These are phyloP conservation scores for Lumnitzera littorea DNA, from an alignment of 345 rosid genomes.

Conservation along the genomic window DNA sequence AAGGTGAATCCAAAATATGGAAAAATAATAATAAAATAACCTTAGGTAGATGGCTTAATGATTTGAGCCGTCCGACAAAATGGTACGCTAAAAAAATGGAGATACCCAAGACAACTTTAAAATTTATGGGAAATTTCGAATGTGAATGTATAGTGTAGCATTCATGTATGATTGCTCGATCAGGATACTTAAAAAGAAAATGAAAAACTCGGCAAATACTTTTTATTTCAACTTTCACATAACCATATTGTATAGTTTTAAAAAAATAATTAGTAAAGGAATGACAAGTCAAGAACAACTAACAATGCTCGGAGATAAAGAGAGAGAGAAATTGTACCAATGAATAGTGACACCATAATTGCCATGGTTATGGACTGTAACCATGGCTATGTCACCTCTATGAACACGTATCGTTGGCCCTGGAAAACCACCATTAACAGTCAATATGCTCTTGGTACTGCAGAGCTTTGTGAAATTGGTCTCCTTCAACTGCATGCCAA, in stretches of 20 bases:
- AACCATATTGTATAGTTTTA: not conserved
- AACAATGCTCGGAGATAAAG: not conserved
- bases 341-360: constrained; percentile 22
- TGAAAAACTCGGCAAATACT: too few relatives aligned
- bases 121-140: too few relatives aligned
- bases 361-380: constrained; percentile 15
- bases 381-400: constrained; percentile 14
- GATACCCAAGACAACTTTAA: too few relatives aligned
- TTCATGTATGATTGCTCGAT: not conserved
- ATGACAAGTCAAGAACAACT: too few relatives aligned
- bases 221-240: too few relatives aligned
- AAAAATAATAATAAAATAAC: too few relatives aligned
- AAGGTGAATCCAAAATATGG: too few relatives aligned
- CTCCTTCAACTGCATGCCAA: constrained; percentile 19
- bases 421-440: constrained; percentile 26
- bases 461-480: constrained; percentile 24
- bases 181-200: too few relatives aligned
- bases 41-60: too few relatives aligned
- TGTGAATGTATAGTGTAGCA: not conserved
- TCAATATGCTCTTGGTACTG: constrained; percentile 22
- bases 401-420: constrained; percentile 19
- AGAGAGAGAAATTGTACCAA: constrained; percentile 10
- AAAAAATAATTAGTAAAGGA: too few relatives aligned
- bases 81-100: too few relatives aligned
- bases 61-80: too few relatives aligned